Conservation (phyloP, 352 stramenopile genomes). For the Globisporangium yorkense region DNA sequence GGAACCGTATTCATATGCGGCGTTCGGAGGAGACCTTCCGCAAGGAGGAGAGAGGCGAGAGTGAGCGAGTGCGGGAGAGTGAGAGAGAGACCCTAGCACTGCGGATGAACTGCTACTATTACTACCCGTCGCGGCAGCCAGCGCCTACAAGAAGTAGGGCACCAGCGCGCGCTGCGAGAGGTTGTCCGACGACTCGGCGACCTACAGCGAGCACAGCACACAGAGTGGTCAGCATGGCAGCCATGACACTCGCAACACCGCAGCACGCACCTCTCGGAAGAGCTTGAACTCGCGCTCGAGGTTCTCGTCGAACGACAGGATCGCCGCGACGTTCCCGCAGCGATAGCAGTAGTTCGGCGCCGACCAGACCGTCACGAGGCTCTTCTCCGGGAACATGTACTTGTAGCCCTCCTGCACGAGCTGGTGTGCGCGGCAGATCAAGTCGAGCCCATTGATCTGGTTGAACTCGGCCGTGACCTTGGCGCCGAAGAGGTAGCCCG, state of each 20-base stretch:
- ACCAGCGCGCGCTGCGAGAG: conserved; percentile 71
- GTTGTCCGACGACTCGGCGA: conserved; percentile 78
- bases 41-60: neutral
- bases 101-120: conserved; percentile 1
- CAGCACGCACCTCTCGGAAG: conserved; percentile 67
- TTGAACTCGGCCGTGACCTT: conserved; percentile 89
- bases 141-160: conserved; percentile 80
- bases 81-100: neutral
- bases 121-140: neutral
- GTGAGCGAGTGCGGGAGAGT: neutral
- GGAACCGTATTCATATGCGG: neutral
- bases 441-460: conserved; percentile 87
- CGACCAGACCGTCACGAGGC: conserved; percentile 80
- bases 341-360: conserved; percentile 86
- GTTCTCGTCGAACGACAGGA: conserved; percentile 79
- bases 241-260: conserved; percentile 5
- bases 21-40: neutral
- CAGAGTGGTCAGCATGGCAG: neutral
- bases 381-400: conserved; percentile 88
- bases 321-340: conserved; percentile 79
- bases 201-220: conserved; percentile 20
- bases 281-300: conserved; percentile 86
- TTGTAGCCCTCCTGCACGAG: conserved; percentile 90
- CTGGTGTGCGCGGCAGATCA: conserved; percentile 88
- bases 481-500: conserved; percentile 83